Conservation (phyloP, 1,139 yeast species). For the Komagataea norvegica region DNA sequence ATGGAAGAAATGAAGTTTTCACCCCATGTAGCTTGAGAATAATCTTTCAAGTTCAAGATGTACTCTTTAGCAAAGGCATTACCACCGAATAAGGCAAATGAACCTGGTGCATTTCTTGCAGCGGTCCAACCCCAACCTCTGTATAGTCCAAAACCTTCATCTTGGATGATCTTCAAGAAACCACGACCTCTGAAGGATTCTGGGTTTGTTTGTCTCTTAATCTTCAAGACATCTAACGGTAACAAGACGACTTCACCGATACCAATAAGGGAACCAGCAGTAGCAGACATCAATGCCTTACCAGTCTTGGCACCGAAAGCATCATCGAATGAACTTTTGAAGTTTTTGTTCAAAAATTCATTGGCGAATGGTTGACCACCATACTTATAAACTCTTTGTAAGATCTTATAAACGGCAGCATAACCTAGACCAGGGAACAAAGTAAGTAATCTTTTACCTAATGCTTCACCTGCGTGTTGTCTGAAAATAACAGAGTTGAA, state of each 20-base stretch:
- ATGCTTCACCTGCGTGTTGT: constrained; percentile 68
- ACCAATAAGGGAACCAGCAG: constrained; percentile 96
- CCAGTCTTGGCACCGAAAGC: constrained; percentile 92
- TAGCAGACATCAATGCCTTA: constrained; percentile 91
- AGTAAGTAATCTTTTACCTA: constrained; percentile 70
- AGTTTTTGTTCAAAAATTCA: constrained; percentile 79
- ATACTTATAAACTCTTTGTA: constrained; percentile 96
- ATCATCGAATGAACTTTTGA: constrained; percentile 63
- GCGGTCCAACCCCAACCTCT: constrained; percentile 99
- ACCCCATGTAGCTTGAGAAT: constrained; percentile 86
- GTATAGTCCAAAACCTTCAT: constrained; percentile 91
- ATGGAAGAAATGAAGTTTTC: constrained; percentile 96
- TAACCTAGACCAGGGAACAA: constrained; percentile 97
- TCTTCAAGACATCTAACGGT: constrained; percentile 94
- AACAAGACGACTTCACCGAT: constrained; percentile 95
- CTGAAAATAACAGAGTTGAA: constrained; percentile 84
- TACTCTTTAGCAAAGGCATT: constrained; percentile 98
- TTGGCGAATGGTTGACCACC: constrained; percentile 99
- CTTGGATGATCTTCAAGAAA: constrained; percentile 73
- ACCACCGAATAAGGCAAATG: constrained; percentile 96
- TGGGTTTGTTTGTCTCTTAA: constrained; percentile 98
- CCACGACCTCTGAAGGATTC: constrained; percentile 98
- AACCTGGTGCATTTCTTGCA: constrained; percentile 99
- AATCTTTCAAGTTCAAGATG: constrained; percentile 79
- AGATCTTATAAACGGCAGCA: constrained; percentile 94